These are phyloP conservation scores for Coelastrella sp. DNA, from an alignment of 139 green algal genomes.

Conservation along the genomic window DNA sequence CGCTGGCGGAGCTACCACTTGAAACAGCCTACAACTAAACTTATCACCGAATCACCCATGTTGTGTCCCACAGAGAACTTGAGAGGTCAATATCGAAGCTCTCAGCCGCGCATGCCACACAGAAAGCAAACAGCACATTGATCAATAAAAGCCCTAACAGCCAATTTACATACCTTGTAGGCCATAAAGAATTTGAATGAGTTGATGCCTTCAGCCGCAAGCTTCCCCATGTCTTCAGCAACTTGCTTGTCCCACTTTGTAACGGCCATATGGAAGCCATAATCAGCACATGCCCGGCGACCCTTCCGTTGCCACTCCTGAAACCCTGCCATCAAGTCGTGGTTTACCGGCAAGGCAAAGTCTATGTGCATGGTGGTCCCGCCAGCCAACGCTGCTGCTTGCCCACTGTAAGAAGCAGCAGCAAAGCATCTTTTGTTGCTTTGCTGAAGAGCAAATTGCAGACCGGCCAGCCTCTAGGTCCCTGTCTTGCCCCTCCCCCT, in stretches of 20 bases:
- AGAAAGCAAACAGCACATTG: background rate
- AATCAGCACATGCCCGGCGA: conserved; percentile 88
- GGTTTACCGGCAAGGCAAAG: conserved; percentile 91
- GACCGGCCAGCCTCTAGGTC: no score
- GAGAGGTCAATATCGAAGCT: no score
- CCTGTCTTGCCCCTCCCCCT: no score
- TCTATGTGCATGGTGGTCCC: conserved; percentile 99
- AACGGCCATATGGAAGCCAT: conserved; percentile 97
- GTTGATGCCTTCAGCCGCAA: conserved; percentile 91
- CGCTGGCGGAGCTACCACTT: no score
- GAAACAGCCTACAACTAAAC: no score
- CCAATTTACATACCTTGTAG: conserved; percentile 85
- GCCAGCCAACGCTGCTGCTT: conserved; percentile 90
- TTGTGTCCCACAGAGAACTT: no score
- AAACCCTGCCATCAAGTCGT: conserved; percentile 78
- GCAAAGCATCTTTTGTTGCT: background rate
- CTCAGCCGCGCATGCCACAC: no score
- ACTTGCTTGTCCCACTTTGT: conserved; percentile 89
- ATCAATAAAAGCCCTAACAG: background rate
- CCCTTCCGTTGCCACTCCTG: conserved; percentile 69
- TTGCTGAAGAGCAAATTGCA: background rate
- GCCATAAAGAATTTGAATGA: conserved; percentile 99
- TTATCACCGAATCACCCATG: no score
- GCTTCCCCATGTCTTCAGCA: conserved; percentile 78
- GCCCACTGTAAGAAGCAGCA: conserved; percentile 65